These are phyloP conservation scores for Clavispora carvajalis DNA, from an alignment of 805 yeast genomes.

Conservation along the genomic window DNA sequence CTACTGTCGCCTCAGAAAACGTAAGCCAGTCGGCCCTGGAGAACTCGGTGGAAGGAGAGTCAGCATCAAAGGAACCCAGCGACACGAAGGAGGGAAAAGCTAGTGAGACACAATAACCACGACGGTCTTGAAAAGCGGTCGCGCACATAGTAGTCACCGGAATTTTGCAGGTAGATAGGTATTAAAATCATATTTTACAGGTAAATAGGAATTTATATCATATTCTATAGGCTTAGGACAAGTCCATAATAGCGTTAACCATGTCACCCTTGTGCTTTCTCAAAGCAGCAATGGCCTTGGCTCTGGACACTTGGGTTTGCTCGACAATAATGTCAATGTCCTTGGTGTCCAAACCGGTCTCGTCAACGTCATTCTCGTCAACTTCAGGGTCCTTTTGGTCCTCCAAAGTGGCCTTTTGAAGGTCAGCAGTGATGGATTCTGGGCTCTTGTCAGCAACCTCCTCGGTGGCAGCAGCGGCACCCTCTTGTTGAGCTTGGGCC, in stretches of 20 bases:
- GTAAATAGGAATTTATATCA: not conserved
- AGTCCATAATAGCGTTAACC: constrained; percentile 92
- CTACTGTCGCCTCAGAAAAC: no score
- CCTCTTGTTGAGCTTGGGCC: constrained; percentile 69
- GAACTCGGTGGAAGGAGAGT: no score
- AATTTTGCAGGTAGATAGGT: no score
- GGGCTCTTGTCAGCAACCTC: constrained; percentile 53
- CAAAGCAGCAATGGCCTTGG: constrained; percentile 88
- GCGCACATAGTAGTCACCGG: no score
- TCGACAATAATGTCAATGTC: constrained; percentile 84
- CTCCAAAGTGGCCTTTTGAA: constrained; percentile 58
- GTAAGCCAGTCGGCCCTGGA: no score
- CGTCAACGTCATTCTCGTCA: constrained; percentile 74
- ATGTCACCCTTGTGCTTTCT: constrained; percentile 86
- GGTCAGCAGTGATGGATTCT: constrained; percentile 77
- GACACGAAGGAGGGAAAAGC: no score
- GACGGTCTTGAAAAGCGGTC: no score
- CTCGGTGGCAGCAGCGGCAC: constrained; percentile 38
- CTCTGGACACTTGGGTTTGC: constrained; percentile 86
- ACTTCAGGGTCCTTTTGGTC: constrained; percentile 43
- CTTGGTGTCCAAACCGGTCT: constrained; percentile 72
- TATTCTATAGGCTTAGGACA: constrained; percentile 29
- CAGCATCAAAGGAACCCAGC: no score
- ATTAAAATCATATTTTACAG: no score
- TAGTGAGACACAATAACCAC: no score